Base-by-base conservation (phyloP, 768 basidiomycete species). In the Lentinula aciculospora region DNA sequence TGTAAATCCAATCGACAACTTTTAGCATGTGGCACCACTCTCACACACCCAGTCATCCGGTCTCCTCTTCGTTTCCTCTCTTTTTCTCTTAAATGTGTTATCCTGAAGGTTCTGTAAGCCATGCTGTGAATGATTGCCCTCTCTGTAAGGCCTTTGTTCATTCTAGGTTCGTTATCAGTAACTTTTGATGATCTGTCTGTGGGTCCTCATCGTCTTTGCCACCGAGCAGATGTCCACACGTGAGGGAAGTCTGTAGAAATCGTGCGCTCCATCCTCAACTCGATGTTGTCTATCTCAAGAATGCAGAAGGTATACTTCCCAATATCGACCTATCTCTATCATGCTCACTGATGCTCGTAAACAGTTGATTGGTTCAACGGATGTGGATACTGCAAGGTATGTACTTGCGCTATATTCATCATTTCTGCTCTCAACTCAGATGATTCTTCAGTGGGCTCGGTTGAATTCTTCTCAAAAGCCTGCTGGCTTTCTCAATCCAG, bases 301-400 rank as follows among this genome's bases (percentile, higher is more conserved):
- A 93, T 67, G 89, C 91, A n/a, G 91, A 92, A 80, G 88, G 89
- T 90, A 66, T 61, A 73, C 73, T 61, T 56, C 64, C 47, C 60
- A 58, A 58, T 56, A 39, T 29, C 31, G 51, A 48, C 49, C 60
- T 25, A 58, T 31, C n/a, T 53, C 47, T 39, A 55, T 55, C 63
- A 56, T 64, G 63, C 58, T 64, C 61, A 55, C 58, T 19, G 58
- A 53, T 44, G 23, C 61, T 58, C 40, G 54, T 44, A 58, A 63
- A 44, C 67, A 90, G 88, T 92, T 63, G 83, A 87, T 66, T 82
- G 83, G 34, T 92, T 92, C 76, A 90, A 88, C 64, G 89, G 89
- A 49, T 93, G 91, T 69, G 92, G 92, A 23, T 94, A 83, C 71
- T 94, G 92, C 86, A 94, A 92, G 85, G 91, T 92, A 59, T 42